Percentiles rank a stretch among this genome's conserved stretches.
Evolutionary conservation across 202 grass and related monocot species (phyloP).

Genomic region (Panicum hallii): DNA sequence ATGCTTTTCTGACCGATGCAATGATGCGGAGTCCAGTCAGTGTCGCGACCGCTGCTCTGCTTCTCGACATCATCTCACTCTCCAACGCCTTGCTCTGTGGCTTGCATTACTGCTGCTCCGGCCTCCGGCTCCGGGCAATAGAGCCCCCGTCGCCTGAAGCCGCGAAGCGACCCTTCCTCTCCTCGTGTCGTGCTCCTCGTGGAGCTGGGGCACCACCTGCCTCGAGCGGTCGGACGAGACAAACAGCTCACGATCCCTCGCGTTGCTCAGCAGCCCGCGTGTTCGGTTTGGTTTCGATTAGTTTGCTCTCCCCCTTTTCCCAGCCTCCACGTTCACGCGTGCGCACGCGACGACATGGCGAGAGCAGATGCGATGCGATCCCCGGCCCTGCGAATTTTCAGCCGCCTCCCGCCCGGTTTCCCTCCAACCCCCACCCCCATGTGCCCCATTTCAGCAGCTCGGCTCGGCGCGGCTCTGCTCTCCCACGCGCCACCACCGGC

Average conservation of each 20-base stretch:
- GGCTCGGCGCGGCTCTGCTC: background rate
- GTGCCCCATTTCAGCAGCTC: slow-evolving; percentile 13
- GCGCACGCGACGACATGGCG: slow-evolving; percentile 20
- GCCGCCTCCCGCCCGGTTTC: slow-evolving; percentile 18
- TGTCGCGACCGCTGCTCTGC: background rate
- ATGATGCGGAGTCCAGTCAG: slow-evolving; percentile 44
- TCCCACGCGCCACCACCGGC: background rate
- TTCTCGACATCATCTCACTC: slow-evolving; percentile 6
- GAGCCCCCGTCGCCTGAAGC: background rate
- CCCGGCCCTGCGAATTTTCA: background rate
- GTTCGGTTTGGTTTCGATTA: background rate
- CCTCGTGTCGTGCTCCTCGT: background rate
- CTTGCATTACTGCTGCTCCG: background rate
- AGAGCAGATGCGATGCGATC: background rate
- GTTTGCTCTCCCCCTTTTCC: background rate
- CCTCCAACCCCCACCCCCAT: background rate
- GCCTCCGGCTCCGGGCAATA: background rate
- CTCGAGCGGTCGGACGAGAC: background rate
- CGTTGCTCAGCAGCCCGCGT: slow-evolving; percentile 3
- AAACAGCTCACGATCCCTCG: slow-evolving; percentile 13
- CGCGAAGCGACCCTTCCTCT: background rate
- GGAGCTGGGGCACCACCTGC: background rate
- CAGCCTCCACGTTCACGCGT: slow-evolving; percentile 16
- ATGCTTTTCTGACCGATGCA: slow-evolving; percentile 32
- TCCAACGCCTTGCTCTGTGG: background rate